These are phyloP conservation scores for Hysterangium stoloniferum DNA, from an alignment of 768 basidiomycete species.

Conservation along the genomic window DNA sequence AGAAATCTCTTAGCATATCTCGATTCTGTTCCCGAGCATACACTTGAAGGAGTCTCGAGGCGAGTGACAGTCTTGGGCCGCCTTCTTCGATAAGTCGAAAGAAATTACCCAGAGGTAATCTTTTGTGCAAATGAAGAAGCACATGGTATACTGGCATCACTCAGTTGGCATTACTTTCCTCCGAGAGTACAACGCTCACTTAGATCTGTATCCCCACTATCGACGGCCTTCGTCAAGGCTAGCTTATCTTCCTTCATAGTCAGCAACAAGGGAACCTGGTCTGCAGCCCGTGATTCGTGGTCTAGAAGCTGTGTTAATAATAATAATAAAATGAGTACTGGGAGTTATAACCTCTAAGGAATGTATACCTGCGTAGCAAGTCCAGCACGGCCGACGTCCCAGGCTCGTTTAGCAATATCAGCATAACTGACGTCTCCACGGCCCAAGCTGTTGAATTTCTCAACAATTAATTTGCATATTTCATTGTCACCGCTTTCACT, in stretches of 20 bases:
- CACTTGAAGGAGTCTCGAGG: conserved; percentile 75
- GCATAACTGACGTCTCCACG: conserved; percentile 82
- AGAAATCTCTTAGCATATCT: conserved; percentile 91
- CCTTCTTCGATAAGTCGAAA: conserved; percentile 93
- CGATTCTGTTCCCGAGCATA: conserved; percentile 87
- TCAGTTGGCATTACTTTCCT: not conserved
- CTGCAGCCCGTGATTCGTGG: conserved; percentile 77
- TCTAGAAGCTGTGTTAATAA: conserved; percentile 63
- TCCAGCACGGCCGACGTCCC: conserved; percentile 75
- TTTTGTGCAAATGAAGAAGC: conserved; percentile 76
- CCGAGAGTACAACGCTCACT: conserved; percentile 38
- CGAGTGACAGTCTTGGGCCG: conserved; percentile 63
- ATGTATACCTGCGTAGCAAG: conserved; percentile 72
- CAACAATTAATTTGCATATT: conserved; percentile 75
- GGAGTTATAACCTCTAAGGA: not conserved
- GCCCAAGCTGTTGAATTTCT: conserved; percentile 81
- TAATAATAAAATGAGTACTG: not conserved
- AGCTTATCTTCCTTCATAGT: conserved; percentile 91
- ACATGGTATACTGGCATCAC: conserved; percentile 76
- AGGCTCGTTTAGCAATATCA: conserved; percentile 89
- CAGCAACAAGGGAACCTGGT: conserved; percentile 89
- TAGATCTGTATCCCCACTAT: conserved; percentile 92
- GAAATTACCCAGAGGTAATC: conserved; percentile 81
- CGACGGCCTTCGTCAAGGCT: conserved; percentile 82
- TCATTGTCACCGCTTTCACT: conserved; percentile 60